Evolutionary conservation across 345 rosid genomes (phyloP), one percentile per base, ranked within the genome.

Genomic region (Gossypium turneri): DNA sequence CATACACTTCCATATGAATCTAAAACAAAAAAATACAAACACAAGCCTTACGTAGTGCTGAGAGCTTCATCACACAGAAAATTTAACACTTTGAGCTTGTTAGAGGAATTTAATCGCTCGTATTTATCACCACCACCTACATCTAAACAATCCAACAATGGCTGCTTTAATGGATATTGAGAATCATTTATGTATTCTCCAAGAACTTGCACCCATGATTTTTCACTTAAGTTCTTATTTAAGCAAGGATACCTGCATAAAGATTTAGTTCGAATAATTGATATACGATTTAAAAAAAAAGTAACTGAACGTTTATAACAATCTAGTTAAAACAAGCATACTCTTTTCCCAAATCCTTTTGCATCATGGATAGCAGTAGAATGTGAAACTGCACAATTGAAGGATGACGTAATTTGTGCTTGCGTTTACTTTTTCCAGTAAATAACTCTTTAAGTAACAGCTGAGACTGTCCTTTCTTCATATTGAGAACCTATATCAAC

Each of bases 1-100:
- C 16, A 60, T 22, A n/a, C 57, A 47, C 61, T 43, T 59, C 22
- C 38, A 24, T 44, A 25, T 17, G 44, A 60, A 24, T 11, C 67
- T 17, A 53, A 69, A 55, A 47, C 41, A 15, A 50, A 68, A 68
- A 20, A 62, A 51, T 27, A 44, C 45, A 17, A 66, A 44, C 22
- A 16, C 10, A 15, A 68, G 7, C 44, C 79, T 64, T 80, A 83
- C 86, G 13, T 29, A 3, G 90, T 81, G 75, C 76, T 38, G 48
- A 86, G 86, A 47, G 81, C 84, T 86, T 84, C 88, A 86, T 84
- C 90, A 70, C 86, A 86, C 12, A 84, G 80, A 80, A 84, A 81
- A 70, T 81, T 85, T 71, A 86, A 74, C 63, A 86, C 82, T 72
- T 80, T 81, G 38, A 86, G 86, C 76, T 78, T 86, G 66, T 70